phyloP scores from a whole-genome alignment of 345 rosid genomes.

The Barbarea vulgaris region DNA sequence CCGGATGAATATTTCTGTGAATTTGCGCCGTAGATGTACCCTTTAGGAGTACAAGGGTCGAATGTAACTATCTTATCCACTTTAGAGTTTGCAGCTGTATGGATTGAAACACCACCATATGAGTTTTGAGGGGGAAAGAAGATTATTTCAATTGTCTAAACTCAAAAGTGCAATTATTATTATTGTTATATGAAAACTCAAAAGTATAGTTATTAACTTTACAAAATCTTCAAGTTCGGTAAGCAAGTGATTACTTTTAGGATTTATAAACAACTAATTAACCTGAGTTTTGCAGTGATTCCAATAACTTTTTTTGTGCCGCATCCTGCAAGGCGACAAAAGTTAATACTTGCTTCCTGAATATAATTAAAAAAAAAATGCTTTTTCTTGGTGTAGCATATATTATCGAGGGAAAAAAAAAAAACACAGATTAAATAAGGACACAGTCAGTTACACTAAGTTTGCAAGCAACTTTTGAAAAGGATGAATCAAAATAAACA shows the following conservation, averaged over 20 bases:
- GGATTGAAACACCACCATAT: slow-evolving; percentile 41
- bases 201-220: neutral
- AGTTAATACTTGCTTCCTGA: neutral
- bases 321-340: slow-evolving; percentile 57
- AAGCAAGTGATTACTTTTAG: neutral
- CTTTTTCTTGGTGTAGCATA: too few relatives aligned
- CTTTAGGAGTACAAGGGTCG: slow-evolving; percentile 88
- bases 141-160: neutral
- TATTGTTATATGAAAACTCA: neutral
- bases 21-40: slow-evolving; percentile 51
- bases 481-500: neutral
- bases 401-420: too few relatives aligned
- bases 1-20: neutral
- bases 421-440: too few relatives aligned
- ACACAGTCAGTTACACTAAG: too few relatives aligned
- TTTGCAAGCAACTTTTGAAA: too few relatives aligned
- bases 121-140: neutral
- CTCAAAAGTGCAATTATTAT: neutral
- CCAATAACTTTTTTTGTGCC: slow-evolving; percentile 63
- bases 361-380: too few relatives aligned
- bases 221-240: neutral
- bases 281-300: slow-evolving; percentile 59
- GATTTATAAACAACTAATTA: slow-evolving; percentile 16
- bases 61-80: slow-evolving; percentile 36
- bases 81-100: slow-evolving; percentile 55